Evolutionary conservation across 768 basidiomycete species (phyloP).

Genomic region (Leucosporidium yakuticum): DNA sequence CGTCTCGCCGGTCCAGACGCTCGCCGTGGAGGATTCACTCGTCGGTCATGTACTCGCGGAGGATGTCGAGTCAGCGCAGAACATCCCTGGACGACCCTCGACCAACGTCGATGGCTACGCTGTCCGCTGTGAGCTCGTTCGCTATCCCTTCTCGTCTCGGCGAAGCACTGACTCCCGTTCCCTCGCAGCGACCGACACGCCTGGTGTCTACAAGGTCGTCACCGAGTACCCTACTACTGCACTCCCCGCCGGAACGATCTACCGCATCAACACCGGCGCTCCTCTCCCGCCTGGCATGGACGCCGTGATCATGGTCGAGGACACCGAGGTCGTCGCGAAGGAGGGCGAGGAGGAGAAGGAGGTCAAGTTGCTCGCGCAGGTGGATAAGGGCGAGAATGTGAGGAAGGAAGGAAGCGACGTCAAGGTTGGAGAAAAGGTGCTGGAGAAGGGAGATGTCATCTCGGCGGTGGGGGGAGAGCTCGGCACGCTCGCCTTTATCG

Average conservation of each 20-base stretch:
- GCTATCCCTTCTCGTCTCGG: neutral
- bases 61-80: conserved; percentile 59
- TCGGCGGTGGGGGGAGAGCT: conserved; percentile 69
- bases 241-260: conserved; percentile 53
- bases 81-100: conserved; percentile 60
- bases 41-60: conserved; percentile 67
- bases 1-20: conserved; percentile 16
- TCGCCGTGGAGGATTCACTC: conserved; percentile 50
- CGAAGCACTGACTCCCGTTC: neutral
- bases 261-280: conserved; percentile 79
- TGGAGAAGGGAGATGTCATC: conserved; percentile 59
- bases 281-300: conserved; percentile 70
- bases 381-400: conserved; percentile 64
- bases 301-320: conserved; percentile 87
- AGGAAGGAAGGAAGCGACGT: conserved; percentile 59
- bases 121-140: conserved; percentile 53
- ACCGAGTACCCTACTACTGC: conserved; percentile 18
- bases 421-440: conserved; percentile 54
- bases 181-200: conserved; percentile 7
- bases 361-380: conserved; percentile 61
- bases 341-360: conserved; percentile 60
- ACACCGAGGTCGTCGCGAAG: conserved; percentile 61
- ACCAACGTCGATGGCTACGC: conserved; percentile 90
- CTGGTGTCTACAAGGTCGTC: conserved; percentile 28
- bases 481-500: conserved; percentile 74